Evolutionary conservation across 441 rosid genomes (phyloP).

Genomic region (Gossypium schwendimanii): DNA sequence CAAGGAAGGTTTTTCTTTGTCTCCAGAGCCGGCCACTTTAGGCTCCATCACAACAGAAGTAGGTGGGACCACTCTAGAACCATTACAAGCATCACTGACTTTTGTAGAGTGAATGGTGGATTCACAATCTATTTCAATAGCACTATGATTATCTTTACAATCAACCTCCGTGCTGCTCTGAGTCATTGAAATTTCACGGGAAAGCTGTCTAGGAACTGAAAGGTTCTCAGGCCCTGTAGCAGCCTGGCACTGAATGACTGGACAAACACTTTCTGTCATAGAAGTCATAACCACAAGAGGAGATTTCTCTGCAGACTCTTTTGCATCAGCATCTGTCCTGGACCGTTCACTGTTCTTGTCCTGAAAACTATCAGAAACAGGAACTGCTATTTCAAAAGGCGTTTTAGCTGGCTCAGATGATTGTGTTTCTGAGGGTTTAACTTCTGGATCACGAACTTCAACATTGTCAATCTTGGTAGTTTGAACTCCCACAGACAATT

Average conservation of each 20-base stretch:
- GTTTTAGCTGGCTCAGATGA: not conserved
- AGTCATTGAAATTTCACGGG: conserved; percentile 2
- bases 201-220: conserved; percentile 15
- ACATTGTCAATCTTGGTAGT: not conserved
- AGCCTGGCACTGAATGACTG: conserved; percentile 16
- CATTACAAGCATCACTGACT: conserved; percentile 1
- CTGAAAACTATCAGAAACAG: conserved; percentile 8
- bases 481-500: conserved; percentile 6
- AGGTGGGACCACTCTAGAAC: not conserved
- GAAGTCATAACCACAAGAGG: conserved; percentile 8
- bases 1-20: not conserved
- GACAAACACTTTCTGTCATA: conserved; percentile 12
- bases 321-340: conserved; percentile 15
- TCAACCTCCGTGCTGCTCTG: conserved; percentile 21
- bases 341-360: conserved; percentile 17
- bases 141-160: conserved; percentile 22
- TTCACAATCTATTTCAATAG: conserved; percentile 1
- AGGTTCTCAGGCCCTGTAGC: conserved; percentile 13
- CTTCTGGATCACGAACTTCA: conserved; percentile 2
- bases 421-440: conserved; percentile 2
- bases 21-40: not conserved
- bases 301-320: conserved; percentile 10
- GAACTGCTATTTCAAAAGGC: not conserved
- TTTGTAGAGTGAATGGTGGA: not conserved
- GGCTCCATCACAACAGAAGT: not conserved